Percentiles rank a stretch among this genome's conserved stretches.
These are phyloP conservation scores for Lachnellula hyalina DNA, from an alignment of 2,329 filamentous ascomycete genomes.

Conservation along the genomic window DNA sequence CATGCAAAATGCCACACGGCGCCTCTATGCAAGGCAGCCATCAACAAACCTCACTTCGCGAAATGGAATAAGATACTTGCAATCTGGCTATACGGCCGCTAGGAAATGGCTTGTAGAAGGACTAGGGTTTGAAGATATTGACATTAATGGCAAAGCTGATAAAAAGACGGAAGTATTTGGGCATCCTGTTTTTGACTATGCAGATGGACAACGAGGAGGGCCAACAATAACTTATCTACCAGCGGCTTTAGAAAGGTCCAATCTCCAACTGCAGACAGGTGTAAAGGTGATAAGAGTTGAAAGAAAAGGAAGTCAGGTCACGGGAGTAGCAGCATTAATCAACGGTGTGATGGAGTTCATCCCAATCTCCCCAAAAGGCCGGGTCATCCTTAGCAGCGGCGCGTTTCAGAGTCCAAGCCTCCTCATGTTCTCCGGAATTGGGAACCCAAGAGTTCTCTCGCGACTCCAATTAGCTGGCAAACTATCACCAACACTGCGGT, in stretches of 20 bases:
- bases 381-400: slow-evolving; percentile 45
- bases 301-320: slow-evolving; percentile 36
- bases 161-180: slow-evolving; percentile 45
- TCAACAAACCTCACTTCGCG: slow-evolving; percentile 40
- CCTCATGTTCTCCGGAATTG: slow-evolving; percentile 47
- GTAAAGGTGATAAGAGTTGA: slow-evolving; percentile 40
- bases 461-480: slow-evolving; percentile 34
- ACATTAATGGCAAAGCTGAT: slow-evolving; percentile 41
- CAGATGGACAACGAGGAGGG: slow-evolving; percentile 44
- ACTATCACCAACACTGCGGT: slow-evolving; percentile 28
- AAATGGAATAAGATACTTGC: slow-evolving; percentile 42
- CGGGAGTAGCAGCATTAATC: slow-evolving; percentile 34
- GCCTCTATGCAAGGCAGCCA: slow-evolving; percentile 40
- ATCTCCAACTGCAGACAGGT: slow-evolving; percentile 42
- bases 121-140: slow-evolving; percentile 43
- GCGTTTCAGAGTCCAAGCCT: slow-evolving; percentile 47
- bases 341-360: slow-evolving; percentile 25
- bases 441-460: slow-evolving; percentile 29
- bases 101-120: slow-evolving; percentile 36
- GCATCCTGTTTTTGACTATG: slow-evolving; percentile 43
- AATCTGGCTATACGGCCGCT: slow-evolving; percentile 43
- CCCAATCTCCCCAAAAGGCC: slow-evolving; percentile 15
- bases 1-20: slow-evolving; percentile 40
- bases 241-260: slow-evolving; percentile 35
- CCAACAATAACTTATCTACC: slow-evolving; percentile 46